Evolutionary conservation across 352 stramenopile species (phyloP).

Genomic region (Blastocystis sp.): DNA sequence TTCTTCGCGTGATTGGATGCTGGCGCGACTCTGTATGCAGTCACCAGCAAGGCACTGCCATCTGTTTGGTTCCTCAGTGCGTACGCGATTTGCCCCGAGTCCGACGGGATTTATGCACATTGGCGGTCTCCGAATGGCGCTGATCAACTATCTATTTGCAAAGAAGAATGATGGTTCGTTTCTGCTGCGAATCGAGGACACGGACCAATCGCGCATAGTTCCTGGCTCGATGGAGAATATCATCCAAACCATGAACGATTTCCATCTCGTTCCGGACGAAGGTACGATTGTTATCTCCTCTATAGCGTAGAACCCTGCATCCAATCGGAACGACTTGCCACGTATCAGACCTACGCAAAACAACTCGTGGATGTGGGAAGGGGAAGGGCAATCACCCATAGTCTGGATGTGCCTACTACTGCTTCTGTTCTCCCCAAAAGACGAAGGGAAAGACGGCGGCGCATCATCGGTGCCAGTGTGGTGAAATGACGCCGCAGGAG

Average conservation of each 20-base stretch:
- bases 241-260: constrained; percentile 81
- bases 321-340: constrained; percentile 81
- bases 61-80: background rate
- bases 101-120: constrained; percentile 85
- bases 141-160: constrained; percentile 88
- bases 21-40: background rate
- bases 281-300: constrained; percentile 71
- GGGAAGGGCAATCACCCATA: constrained; percentile 68
- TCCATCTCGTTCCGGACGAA: constrained; percentile 82
- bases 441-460: constrained; percentile 79
- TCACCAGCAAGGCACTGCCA: background rate
- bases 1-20: background rate
- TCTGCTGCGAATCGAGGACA: constrained; percentile 87
- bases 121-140: constrained; percentile 82
- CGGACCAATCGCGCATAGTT: constrained; percentile 84
- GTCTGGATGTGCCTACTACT: constrained; percentile 82
- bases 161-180: constrained; percentile 81
- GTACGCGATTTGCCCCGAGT: constrained; percentile 83
- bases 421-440: constrained; percentile 83
- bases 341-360: constrained; percentile 81
- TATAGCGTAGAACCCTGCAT: constrained; percentile 78
- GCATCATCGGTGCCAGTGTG: constrained; percentile 78
- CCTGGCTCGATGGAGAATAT: constrained; percentile 81
- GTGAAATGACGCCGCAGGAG: constrained; percentile 77
- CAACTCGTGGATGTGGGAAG: constrained; percentile 77